phyloP scores from a whole-genome alignment of 2,329 filamentous ascomycete genomes.

The Helminthosporium solani region DNA sequence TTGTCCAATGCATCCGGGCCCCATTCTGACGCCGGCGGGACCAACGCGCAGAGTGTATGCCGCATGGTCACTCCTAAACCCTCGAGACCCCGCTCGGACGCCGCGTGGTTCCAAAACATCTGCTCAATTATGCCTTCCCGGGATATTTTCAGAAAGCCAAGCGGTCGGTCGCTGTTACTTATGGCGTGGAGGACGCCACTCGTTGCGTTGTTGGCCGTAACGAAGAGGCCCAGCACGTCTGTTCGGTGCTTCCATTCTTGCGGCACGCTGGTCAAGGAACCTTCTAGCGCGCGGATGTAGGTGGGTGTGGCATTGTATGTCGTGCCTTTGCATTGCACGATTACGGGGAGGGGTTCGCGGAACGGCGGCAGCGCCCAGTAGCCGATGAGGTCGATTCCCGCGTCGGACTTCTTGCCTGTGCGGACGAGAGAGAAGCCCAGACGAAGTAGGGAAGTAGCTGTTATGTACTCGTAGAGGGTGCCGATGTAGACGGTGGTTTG shows the following conservation, averaged over 20 bases:
- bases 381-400: conserved; percentile 73
- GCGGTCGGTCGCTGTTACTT: conserved; percentile 64
- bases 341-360: conserved; percentile 43
- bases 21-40: conserved; percentile 9
- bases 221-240: conserved; percentile 68
- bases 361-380: conserved; percentile 59
- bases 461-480: conserved; percentile 75
- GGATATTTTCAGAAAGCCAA: conserved; percentile 69
- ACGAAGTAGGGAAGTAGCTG: conserved; percentile 55
- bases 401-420: conserved; percentile 66
- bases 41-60: conserved; percentile 26
- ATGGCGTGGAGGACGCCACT: conserved; percentile 76
- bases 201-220: conserved; percentile 69
- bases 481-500: conserved; percentile 65
- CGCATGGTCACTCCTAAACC: conserved; percentile 47
- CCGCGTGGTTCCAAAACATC: conserved; percentile 70
- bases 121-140: conserved; percentile 61
- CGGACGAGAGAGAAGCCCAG: conserved; percentile 67
- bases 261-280: conserved; percentile 73
- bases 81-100: conserved; percentile 62
- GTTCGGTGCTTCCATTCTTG: conserved; percentile 64
- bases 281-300: conserved; percentile 73
- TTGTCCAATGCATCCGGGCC: neutral
- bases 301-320: conserved; percentile 53
- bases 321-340: conserved; percentile 70